Percentiles rank a stretch among this genome's conserved stretches.
Conservation (phyloP, 345 rosid genomes). For the Kandelia obovata region DNA sequence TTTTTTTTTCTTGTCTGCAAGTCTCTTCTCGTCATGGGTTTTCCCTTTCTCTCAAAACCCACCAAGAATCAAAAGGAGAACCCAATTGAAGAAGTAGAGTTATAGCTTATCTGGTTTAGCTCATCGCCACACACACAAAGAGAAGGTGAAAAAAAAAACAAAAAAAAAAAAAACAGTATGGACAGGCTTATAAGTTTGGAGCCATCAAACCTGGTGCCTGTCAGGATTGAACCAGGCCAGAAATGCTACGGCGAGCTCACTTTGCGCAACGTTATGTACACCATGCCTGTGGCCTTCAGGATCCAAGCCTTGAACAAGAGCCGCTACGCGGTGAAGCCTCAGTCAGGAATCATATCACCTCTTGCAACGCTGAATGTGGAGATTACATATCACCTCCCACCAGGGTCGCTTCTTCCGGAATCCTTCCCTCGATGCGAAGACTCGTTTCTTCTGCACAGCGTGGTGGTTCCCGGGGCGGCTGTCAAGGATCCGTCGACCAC, state of each 20-base stretch:
- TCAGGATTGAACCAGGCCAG: conserved; percentile 49
- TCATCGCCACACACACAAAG: too few species aligned
- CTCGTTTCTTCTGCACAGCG: conserved; percentile 53
- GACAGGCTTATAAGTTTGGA: conserved; percentile 59
- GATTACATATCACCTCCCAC: conserved; percentile 40
- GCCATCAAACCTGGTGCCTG: conserved; percentile 44
- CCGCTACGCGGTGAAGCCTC: conserved; percentile 48
- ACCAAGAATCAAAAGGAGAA: conserved; percentile 3
- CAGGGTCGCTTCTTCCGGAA: conserved; percentile 33
- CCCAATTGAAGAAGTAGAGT: background rate
- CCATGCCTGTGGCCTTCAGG: conserved; percentile 66
- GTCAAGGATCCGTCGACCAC: conserved; percentile 34
- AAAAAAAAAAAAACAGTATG: conserved; percentile 21
- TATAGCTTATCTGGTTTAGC: background rate
- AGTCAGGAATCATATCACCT: conserved; percentile 54
- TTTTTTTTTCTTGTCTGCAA: background rate
- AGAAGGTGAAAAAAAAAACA: too few species aligned
- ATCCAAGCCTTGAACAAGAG: conserved; percentile 43
- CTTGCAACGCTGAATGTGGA: conserved; percentile 41
- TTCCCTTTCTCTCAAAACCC: background rate
- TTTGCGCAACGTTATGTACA: conserved; percentile 65
- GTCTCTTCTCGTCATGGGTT: conserved; percentile 2
- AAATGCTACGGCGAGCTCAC: conserved; percentile 53
- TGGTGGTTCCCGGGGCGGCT: conserved; percentile 60
- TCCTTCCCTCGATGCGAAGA: conserved; percentile 43